Evolutionary conservation across 2,329 filamentous ascomycete genomes (phyloP), one percentile per base, ranked within the genome.

Genomic region (Orbilia brochopaga): DNA sequence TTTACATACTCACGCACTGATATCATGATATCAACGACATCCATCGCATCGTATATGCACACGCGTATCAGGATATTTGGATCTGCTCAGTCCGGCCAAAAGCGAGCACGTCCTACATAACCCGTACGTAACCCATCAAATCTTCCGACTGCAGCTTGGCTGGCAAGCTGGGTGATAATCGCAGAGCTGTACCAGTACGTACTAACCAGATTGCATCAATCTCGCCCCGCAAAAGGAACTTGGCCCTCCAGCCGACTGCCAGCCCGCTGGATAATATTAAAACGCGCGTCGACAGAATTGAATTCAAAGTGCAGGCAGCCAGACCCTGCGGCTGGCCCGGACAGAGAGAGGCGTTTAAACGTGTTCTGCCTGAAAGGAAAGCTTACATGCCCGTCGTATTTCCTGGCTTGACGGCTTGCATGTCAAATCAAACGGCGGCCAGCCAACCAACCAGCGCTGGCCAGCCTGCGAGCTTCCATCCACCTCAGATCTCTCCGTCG

Each of bases 361-460:
- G 50, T 51, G 53, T 63, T 56, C 54, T 60, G 60, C 55, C 55
- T 60, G 60, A 65, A 65, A 72, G 55, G 60, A 30, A 42, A 54
- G 53, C 23, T 53, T 35, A n/a, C 11, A 27, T 46, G 19, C n/a
- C 44, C 46, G 32, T 40, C 17, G 55, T 63, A 54, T 32, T 50
- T 53, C 51, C 51, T 46, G 35, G 35, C 23, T 54, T 50, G 46
- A 53, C 50, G 30, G 23, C 40, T 11, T 15, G 21, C 13, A 13
- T 11, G 24, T 21, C 30, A 56, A 35, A 42, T 42, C 37, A 42
- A 42, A 15, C 37, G 4, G 13, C 11, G 37, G 5, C 37, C 37
- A 35, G n/a, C 6, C 27, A 62, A 55, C 30, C 46, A 13, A 19
- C 46, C 11, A 23, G 46, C 46, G 5, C 19, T 3, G 46, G 19